These are phyloP conservation scores for Physcia stellaris DNA, from an alignment of 495 filamentous ascomycete species.

Conservation along the genomic window DNA sequence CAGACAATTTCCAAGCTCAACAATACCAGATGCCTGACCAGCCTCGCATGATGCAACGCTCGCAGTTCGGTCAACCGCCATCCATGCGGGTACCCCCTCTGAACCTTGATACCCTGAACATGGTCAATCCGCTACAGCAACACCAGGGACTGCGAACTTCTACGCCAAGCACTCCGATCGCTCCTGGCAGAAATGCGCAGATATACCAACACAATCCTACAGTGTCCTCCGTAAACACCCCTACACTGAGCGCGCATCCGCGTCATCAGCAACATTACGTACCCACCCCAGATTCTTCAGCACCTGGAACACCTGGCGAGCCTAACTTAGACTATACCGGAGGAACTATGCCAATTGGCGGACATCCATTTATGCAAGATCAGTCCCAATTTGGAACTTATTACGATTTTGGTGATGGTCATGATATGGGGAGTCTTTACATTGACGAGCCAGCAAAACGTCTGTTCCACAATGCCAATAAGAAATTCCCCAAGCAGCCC, in stretches of 20 bases:
- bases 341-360: constrained; percentile 42
- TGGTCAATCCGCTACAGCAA: constrained; percentile 41
- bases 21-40: constrained; percentile 36
- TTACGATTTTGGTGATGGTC: constrained; percentile 21
- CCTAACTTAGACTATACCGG: constrained; percentile 37
- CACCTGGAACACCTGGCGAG: constrained; percentile 58
- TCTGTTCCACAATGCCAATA: constrained; percentile 69
- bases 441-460: constrained; percentile 95
- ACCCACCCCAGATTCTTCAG: constrained; percentile 60
- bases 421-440: constrained; percentile 55
- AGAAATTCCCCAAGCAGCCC: constrained; percentile 46
- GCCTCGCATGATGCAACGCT: constrained; percentile 19
- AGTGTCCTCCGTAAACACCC: constrained; percentile 94
- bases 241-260: constrained; percentile 54
- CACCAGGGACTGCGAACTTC: constrained; percentile 76
- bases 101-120: constrained; percentile 42
- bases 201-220: constrained; percentile 85
- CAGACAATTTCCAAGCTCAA: constrained; percentile 17
- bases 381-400: constrained; percentile 29
- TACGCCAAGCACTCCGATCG: constrained; percentile 73
- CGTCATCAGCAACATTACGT: constrained; percentile 48
- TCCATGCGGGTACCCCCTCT: constrained; percentile 45
- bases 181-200: constrained; percentile 46
- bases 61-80: constrained; percentile 62
- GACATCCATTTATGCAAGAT: constrained; percentile 30